Evolutionary conservation across 441 rosid genomes (phyloP).

Genomic region (Omphalea diandra): DNA sequence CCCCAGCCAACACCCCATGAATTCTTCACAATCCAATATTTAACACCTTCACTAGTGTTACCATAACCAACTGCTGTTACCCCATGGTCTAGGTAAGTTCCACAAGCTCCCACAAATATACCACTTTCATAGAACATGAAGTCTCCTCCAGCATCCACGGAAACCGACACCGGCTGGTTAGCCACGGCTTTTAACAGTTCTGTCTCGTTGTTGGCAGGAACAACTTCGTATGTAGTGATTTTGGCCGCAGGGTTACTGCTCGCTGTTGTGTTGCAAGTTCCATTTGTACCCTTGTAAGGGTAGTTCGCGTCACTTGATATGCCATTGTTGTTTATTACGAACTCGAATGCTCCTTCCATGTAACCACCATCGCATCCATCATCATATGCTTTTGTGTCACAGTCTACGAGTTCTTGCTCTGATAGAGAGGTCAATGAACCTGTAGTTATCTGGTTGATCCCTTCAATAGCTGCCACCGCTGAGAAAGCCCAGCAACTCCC

Average conservation of each 20-base stretch:
- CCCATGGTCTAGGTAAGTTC: conserved; percentile 50
- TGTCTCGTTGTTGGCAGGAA: conserved; percentile 39
- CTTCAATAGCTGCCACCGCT: conserved; percentile 76
- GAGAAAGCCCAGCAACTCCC: conserved; percentile 89
- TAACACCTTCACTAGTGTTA: conserved; percentile 21
- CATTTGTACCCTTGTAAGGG: conserved; percentile 50
- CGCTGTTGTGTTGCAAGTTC: conserved; percentile 38
- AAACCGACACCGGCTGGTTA: conserved; percentile 64
- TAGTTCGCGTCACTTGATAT: conserved; percentile 48
- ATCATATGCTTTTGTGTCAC: conserved; percentile 35
- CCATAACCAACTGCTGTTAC: conserved; percentile 68
- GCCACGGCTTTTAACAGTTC: conserved; percentile 45
- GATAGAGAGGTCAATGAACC: conserved; percentile 57
- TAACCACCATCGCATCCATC: conserved; percentile 65
- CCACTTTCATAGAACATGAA: conserved; percentile 60
- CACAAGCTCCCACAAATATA: conserved; percentile 51
- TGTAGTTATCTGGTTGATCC: conserved; percentile 54
- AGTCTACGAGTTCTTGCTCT: conserved; percentile 75
- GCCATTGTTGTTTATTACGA: conserved; percentile 45
- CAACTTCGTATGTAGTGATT: conserved; percentile 40
- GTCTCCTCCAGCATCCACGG: conserved; percentile 60
- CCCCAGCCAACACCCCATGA: conserved; percentile 80
- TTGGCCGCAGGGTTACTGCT: conserved; percentile 29
- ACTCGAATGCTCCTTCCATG: conserved; percentile 59
- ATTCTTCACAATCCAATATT: conserved; percentile 71